Evolutionary conservation across 1,139 yeast genomes (phyloP).

Genomic region (Williopsis jadinii): DNA sequence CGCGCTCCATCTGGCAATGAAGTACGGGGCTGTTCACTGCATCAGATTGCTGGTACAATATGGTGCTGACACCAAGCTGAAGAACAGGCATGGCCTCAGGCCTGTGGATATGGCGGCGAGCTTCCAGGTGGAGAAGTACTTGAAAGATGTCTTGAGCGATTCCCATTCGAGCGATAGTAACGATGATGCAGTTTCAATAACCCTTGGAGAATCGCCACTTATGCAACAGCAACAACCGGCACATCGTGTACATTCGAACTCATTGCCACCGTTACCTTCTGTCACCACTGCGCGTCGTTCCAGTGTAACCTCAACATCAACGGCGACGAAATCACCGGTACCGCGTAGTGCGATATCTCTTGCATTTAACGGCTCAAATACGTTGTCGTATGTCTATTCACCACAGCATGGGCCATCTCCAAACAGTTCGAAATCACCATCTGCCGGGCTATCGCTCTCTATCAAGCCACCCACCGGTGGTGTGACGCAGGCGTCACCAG

Average conservation of each 20-base stretch:
- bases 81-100: conserved; percentile 61
- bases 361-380: conserved; percentile 19
- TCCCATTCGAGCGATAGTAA: conserved; percentile 2
- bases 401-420: conserved; percentile 5
- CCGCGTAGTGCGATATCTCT: conserved; percentile 20
- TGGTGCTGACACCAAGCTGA: conserved; percentile 39
- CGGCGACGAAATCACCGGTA: conserved; percentile 16
- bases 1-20: conserved; percentile 74
- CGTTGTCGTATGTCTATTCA: conserved; percentile 20
- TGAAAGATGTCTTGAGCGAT: conserved; percentile 11
- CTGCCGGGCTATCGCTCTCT: neutral
- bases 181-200: conserved; percentile 1
- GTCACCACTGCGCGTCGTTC: conserved; percentile 24
- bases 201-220: neutral
- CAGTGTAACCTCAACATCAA: conserved; percentile 12
- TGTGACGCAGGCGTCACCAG: conserved; percentile 17
- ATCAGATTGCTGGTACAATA: conserved; percentile 50
- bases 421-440: conserved; percentile 1
- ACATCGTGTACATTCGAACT: conserved; percentile 17
- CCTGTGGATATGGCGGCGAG: conserved; percentile 56
- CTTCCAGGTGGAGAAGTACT: conserved; percentile 36
- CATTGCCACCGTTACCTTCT: conserved; percentile 25
- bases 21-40: conserved; percentile 64
- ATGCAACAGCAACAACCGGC: neutral
- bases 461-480: conserved; percentile 3